Conservation (phyloP, 2,329 filamentous ascomycete genomes). For the Paecilomyces sp. region DNA sequence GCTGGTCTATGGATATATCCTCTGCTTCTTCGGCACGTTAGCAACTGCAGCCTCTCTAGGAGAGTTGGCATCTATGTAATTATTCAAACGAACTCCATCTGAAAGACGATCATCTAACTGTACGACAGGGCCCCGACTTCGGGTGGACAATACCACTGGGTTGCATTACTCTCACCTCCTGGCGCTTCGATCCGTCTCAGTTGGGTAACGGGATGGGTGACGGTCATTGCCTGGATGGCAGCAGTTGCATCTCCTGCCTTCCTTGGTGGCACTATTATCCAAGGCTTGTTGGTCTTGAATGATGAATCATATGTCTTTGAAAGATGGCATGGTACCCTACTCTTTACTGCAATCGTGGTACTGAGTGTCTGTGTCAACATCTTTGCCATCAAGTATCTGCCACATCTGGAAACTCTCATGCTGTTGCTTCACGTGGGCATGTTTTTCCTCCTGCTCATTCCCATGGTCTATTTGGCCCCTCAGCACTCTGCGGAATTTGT, state of each 20-base stretch:
- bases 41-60: slow-evolving; percentile 22
- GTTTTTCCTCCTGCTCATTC: slow-evolving; percentile 37
- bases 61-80: slow-evolving; percentile 38
- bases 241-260: slow-evolving; percentile 38
- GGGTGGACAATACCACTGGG: slow-evolving; percentile 35
- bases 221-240: slow-evolving; percentile 39
- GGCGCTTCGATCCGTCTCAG: slow-evolving; percentile 36
- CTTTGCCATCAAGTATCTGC: slow-evolving; percentile 31
- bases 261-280: slow-evolving; percentile 39
- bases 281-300: slow-evolving; percentile 40
- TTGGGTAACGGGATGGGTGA: slow-evolving; percentile 36
- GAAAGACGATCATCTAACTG: not conserved
- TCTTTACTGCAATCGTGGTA: slow-evolving; percentile 33
- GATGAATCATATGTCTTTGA: slow-evolving; percentile 32
- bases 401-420: slow-evolving; percentile 32
- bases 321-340: slow-evolving; percentile 39
- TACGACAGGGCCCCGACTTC: slow-evolving; percentile 32
- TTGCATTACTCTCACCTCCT: slow-evolving; percentile 38
- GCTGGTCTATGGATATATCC: slow-evolving; percentile 31
- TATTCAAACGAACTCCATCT: not conserved
- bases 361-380: slow-evolving; percentile 38
- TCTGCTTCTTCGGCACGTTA: slow-evolving; percentile 26
- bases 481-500: slow-evolving; percentile 29
- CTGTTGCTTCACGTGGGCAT: slow-evolving; percentile 37
- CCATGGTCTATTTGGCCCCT: slow-evolving; percentile 36